Percentiles rank a stretch among this genome's conserved stretches.
phyloP scores from a whole-genome alignment of 2,329 filamentous ascomycete genomes.

The Arthrobotrys pseudoclavata region DNA sequence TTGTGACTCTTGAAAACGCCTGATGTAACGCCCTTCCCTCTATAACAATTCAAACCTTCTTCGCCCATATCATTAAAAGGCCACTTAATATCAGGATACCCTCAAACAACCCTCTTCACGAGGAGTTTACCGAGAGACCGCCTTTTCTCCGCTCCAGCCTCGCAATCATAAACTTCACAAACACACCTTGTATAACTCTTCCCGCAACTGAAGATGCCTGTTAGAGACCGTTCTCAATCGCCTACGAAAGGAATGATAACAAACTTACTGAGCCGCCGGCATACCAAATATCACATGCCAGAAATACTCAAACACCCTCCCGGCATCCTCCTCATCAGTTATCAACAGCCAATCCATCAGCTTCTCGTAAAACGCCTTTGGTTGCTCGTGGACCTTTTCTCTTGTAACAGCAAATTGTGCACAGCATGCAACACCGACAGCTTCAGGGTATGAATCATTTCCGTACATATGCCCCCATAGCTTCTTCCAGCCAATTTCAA shows the following conservation, averaged over 20 bases:
- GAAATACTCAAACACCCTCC: slow-evolving; percentile 75
- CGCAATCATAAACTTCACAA: slow-evolving; percentile 45
- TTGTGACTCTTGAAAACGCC: neutral
- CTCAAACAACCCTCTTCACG: neutral
- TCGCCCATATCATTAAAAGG: neutral
- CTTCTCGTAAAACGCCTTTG: slow-evolving; percentile 71
- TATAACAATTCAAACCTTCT: neutral
- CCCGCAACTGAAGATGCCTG: slow-evolving; percentile 31
- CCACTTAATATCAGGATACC: neutral
- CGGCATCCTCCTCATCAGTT: slow-evolving; percentile 71
- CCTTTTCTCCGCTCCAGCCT: neutral
- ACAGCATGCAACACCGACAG: slow-evolving; percentile 74
- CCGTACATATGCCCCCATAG: slow-evolving; percentile 45
- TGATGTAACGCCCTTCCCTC: neutral
- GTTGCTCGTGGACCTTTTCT: slow-evolving; percentile 69
- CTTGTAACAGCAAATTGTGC: slow-evolving; percentile 76
- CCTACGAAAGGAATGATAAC: neutral
- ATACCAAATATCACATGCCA: slow-evolving; percentile 73
- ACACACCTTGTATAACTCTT: slow-evolving; percentile 21
- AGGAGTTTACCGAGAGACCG: neutral
- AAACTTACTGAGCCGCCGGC: slow-evolving; percentile 49
- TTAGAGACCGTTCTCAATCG: neutral
- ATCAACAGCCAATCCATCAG: slow-evolving; percentile 74
- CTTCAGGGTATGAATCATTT: slow-evolving; percentile 56
- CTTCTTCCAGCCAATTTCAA: slow-evolving; percentile 37